Evolutionary conservation across 768 basidiomycete species (phyloP).

Genomic region (Dictyophora rubrovolvata): DNA sequence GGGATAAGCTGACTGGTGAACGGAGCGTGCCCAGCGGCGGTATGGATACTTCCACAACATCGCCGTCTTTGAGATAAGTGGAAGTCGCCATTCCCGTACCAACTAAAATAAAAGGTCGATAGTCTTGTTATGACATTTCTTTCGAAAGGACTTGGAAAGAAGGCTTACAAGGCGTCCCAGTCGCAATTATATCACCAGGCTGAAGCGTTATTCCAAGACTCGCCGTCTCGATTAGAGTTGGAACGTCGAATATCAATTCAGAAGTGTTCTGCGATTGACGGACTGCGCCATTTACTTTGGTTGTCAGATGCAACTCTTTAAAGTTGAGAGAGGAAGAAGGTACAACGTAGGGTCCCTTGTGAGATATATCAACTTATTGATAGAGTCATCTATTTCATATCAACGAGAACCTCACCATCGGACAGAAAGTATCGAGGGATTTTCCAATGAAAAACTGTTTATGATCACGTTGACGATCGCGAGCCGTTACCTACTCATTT

Average conservation of each 20-base stretch:
- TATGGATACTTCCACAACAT: conserved; percentile 17
- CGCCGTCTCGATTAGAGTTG: conserved; percentile 18
- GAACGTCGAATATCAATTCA: conserved; percentile 21
- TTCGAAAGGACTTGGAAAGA: background rate
- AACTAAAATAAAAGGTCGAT: conserved; percentile 1
- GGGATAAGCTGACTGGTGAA: conserved; percentile 10
- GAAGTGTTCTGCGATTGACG: conserved; percentile 16
- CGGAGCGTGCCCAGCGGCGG: conserved; percentile 16
- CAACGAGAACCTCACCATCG: conserved; percentile 15
- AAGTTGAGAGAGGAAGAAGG: conserved; percentile 14
- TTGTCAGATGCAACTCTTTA: conserved; percentile 14
- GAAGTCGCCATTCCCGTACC: conserved; percentile 15
- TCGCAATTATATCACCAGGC: conserved; percentile 19
- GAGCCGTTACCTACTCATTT: conserved; percentile 15
- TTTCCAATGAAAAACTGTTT: conserved; percentile 23
- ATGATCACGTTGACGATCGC: conserved; percentile 21
- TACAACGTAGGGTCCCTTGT: conserved; percentile 2
- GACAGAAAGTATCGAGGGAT: conserved; percentile 20
- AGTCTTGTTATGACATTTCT: background rate
- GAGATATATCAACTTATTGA: background rate
- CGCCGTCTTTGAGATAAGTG: conserved; percentile 17
- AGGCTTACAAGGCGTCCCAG: conserved; percentile 15
- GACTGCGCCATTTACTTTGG: conserved; percentile 16
- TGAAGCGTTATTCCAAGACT: conserved; percentile 17
- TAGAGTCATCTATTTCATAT: conserved; percentile 9